These are phyloP conservation scores for Calonectria leucothoes DNA, from an alignment of 2,329 filamentous ascomycete species.

Conservation along the genomic window DNA sequence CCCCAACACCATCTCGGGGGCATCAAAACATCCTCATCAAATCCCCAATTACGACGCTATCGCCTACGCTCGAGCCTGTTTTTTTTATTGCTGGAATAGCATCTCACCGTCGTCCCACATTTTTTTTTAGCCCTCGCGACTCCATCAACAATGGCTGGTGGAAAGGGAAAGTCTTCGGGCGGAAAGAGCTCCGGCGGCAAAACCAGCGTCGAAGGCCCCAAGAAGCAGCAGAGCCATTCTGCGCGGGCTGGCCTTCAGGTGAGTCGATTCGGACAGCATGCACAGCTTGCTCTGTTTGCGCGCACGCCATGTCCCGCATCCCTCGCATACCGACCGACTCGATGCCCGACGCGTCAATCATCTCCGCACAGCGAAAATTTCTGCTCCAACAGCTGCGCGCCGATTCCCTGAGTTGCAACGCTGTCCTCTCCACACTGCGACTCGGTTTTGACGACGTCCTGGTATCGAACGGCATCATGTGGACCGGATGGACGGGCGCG, in stretches of 20 bases:
- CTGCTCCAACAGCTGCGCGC: slow-evolving; percentile 25
- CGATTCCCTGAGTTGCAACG: neutral
- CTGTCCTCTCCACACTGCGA: slow-evolving; percentile 27
- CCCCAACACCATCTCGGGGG: slow-evolving; percentile 37
- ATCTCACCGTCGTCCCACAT: slow-evolving; percentile 14
- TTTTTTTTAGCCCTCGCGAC: slow-evolving; percentile 36
- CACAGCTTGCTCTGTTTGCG: slow-evolving; percentile 33
- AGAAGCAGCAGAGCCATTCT: slow-evolving; percentile 96
- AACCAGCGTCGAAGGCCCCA: slow-evolving; percentile 72
- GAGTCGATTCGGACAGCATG: slow-evolving; percentile 53
- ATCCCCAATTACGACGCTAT: slow-evolving; percentile 15
- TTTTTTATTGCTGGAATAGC: slow-evolving; percentile 29
- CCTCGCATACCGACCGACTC: slow-evolving; percentile 35
- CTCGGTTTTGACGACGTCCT: slow-evolving; percentile 1
- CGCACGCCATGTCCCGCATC: slow-evolving; percentile 41
- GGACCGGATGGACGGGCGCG: slow-evolving; percentile 6
- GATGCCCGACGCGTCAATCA: slow-evolving; percentile 38
- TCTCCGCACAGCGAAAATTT: slow-evolving; percentile 38
- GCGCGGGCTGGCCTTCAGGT: slow-evolving; percentile 96
- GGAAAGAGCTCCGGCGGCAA: slow-evolving; percentile 91
- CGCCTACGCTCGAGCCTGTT: slow-evolving; percentile 38
- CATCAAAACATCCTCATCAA: slow-evolving; percentile 38
- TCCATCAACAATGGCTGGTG: slow-evolving; percentile 73
- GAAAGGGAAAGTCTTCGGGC: slow-evolving; percentile 93
- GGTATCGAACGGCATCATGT: slow-evolving; percentile 19